Conservation (phyloP, 352 stramenopile genomes). For the Globisporangium takayamanum region DNA sequence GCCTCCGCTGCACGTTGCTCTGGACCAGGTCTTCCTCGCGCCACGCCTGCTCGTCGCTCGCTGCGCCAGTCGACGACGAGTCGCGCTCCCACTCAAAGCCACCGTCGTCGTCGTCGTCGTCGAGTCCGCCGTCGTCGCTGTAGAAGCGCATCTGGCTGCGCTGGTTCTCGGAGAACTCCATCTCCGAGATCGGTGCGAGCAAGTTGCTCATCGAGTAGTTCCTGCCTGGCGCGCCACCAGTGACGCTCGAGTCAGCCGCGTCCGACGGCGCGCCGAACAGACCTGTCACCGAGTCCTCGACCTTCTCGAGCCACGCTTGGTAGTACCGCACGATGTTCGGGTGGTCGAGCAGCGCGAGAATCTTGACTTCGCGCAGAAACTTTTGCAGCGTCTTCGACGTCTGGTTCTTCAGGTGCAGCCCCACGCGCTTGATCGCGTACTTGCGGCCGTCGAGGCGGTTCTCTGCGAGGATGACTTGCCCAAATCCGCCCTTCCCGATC, state of each 20-base stretch:
- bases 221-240: constrained; percentile 22
- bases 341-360: constrained; percentile 89
- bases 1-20: constrained; percentile 8
- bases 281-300: constrained; percentile 40
- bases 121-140: constrained; percentile 33
- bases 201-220: constrained; percentile 77
- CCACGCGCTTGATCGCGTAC: constrained; percentile 91
- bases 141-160: constrained; percentile 35
- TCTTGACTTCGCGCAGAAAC: constrained; percentile 91
- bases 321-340: constrained; percentile 93
- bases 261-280: constrained; percentile 17
- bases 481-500: constrained; percentile 91
- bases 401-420: constrained; percentile 77
- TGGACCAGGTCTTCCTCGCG: constrained; percentile 55
- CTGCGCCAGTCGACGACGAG: constrained; percentile 31
- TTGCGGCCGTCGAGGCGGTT: constrained; percentile 92
- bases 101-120: constrained; percentile 49
- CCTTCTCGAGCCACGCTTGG: constrained; percentile 86
- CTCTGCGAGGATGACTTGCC: constrained; percentile 91
- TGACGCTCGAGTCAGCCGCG: constrained; percentile 26
- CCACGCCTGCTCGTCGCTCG: constrained; percentile 34
- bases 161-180: constrained; percentile 57
- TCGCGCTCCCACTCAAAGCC: constrained; percentile 79
- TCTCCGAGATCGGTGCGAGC: constrained; percentile 56
- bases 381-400: constrained; percentile 90